Evolutionary conservation across 2,329 filamentous ascomycete genomes (phyloP).

Genomic region (Arthroderma uncinatum): DNA sequence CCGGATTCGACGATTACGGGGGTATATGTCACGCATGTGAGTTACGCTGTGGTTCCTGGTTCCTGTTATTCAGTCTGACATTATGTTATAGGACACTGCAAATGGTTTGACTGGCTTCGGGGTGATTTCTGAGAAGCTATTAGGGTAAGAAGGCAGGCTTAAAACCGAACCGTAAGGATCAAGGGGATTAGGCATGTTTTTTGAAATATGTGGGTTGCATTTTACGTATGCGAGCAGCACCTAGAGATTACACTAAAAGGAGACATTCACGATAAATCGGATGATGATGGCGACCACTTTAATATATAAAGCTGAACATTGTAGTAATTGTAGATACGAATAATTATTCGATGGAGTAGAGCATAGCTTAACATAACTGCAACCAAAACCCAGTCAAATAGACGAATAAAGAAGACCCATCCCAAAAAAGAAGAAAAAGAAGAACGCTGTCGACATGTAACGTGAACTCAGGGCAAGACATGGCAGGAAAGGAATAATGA

Average conservation of each 20-base stretch:
- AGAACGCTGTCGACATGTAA: not conserved
- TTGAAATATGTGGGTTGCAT: too few species aligned
- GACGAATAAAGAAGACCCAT: not conserved
- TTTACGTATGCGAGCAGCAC: too few species aligned
- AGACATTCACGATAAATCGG: too few species aligned
- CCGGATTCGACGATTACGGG: constrained; percentile 16
- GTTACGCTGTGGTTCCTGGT: not conserved
- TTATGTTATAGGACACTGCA: not conserved
- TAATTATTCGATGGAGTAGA: not conserved
- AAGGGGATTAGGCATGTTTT: too few species aligned
- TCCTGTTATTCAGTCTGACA: not conserved
- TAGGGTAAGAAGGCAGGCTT: too few species aligned
- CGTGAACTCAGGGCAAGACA: not conserved
- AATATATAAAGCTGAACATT: too few species aligned
- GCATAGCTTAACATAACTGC: not conserved
- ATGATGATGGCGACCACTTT: too few species aligned
- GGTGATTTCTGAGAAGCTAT: constrained; percentile 3
- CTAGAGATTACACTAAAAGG: too few species aligned
- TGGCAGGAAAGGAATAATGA: not conserved
- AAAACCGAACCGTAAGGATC: too few species aligned
- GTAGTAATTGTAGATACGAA: too few species aligned
- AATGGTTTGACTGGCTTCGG: not conserved
- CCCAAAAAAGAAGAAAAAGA: not conserved
- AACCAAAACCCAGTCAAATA: not conserved
- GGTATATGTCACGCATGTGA: constrained; percentile 18